A percentile compares a stretch with the other conserved stretches of the same genome.
These are phyloP conservation scores for Hanseniaspora sp. DNA, from an alignment of 1,139 yeast genomes.

Conservation along the genomic window DNA sequence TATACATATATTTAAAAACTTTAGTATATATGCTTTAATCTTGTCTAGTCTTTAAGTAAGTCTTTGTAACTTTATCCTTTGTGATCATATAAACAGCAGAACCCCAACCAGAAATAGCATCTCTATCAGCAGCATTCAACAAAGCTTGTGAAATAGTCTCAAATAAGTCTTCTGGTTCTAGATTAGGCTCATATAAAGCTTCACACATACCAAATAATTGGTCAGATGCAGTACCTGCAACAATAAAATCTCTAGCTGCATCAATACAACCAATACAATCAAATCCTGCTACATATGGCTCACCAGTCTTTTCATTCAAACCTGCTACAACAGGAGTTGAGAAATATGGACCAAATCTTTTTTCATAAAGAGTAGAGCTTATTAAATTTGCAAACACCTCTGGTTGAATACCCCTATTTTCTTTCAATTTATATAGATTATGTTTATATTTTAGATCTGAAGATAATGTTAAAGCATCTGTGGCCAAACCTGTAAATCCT, in stretches of 20 bases:
- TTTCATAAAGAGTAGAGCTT: slow-evolving; percentile 78
- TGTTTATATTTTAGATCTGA: slow-evolving; percentile 77
- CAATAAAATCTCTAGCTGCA: slow-evolving; percentile 87
- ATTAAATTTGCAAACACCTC: slow-evolving; percentile 86
- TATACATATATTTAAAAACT: background rate
- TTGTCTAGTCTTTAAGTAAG: slow-evolving; percentile 86
- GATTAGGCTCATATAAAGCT: slow-evolving; percentile 82
- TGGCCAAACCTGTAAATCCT: slow-evolving; percentile 89
- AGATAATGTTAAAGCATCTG: slow-evolving; percentile 79
- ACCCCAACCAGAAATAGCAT: slow-evolving; percentile 97
- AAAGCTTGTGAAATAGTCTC: slow-evolving; percentile 93
- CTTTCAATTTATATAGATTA: slow-evolving; percentile 79
- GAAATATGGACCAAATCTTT: slow-evolving; percentile 92
- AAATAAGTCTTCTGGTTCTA: slow-evolving; percentile 90
- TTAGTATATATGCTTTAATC: slow-evolving; percentile 37
- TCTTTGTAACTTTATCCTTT: slow-evolving; percentile 79
- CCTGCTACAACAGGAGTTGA: slow-evolving; percentile 97
- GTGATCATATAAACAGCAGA: slow-evolving; percentile 88
- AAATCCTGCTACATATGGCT: slow-evolving; percentile 90
- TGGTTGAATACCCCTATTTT: slow-evolving; percentile 88
- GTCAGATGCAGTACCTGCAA: slow-evolving; percentile 93
- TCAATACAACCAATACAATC: slow-evolving; percentile 96
- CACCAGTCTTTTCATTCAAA: slow-evolving; percentile 61
- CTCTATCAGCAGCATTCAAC: slow-evolving; percentile 92
- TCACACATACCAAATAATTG: slow-evolving; percentile 98